phyloP scores from a whole-genome alignment of 164 flowering plant genomes.

The Chimonanthus praecox region DNA sequence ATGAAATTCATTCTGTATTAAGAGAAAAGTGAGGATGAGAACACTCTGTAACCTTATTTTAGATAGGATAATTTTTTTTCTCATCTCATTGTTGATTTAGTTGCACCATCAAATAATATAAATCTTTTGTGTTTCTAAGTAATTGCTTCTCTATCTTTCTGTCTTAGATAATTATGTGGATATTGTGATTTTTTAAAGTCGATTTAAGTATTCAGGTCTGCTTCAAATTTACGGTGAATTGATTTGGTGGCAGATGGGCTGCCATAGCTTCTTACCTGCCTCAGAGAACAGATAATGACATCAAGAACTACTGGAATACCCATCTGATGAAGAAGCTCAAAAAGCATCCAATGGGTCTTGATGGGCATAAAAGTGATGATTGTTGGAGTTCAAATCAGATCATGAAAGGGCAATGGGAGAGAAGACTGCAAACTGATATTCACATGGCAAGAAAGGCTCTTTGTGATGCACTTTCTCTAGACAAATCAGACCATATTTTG shows the following conservation, averaged over 20 bases:
- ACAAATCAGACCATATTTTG: conserved; percentile 22
- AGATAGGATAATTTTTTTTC: too few relatives aligned
- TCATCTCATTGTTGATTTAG: too few relatives aligned
- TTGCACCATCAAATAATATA: too few relatives aligned
- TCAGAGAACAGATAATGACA: conserved; percentile 80
- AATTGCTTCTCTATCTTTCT: neutral
- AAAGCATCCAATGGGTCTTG: conserved; percentile 35
- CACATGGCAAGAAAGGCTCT: conserved; percentile 77
- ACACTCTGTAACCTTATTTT: too few relatives aligned
- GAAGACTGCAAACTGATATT: conserved; percentile 87
- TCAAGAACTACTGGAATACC: conserved; percentile 89
- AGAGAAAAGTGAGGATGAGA: too few relatives aligned
- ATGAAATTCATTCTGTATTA: too few relatives aligned
- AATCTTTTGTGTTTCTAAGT: neutral
- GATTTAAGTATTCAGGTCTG: neutral
- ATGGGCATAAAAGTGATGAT: conserved; percentile 27
- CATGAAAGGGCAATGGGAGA: conserved; percentile 91
- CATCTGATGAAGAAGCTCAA: conserved; percentile 75
- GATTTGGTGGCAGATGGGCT: conserved; percentile 65
- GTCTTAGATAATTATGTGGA: neutral
- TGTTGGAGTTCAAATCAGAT: conserved; percentile 22
- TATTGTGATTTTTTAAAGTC: neutral
- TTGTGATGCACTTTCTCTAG: conserved; percentile 70
- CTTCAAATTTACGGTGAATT: neutral
- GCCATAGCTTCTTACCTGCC: conserved; percentile 95